phyloP scores from a whole-genome alignment of 441 rosid genomes.

The Erodium moschatum region DNA sequence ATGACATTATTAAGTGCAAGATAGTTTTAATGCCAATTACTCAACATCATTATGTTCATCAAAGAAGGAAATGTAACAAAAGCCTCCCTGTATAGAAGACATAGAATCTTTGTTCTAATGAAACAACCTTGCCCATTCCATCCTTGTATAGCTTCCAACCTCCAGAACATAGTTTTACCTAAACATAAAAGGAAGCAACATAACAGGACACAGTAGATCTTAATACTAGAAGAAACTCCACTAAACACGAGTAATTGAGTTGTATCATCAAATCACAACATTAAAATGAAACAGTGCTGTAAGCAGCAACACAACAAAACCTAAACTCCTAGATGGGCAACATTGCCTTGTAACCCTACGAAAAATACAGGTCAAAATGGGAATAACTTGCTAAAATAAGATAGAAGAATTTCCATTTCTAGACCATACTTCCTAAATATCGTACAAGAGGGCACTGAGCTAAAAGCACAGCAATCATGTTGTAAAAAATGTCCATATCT shows the following conservation, averaged over 20 bases:
- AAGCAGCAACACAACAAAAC: neutral
- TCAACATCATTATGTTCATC: neutral
- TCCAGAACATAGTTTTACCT: neutral
- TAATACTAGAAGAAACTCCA: neutral
- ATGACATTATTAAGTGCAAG: too few relatives aligned
- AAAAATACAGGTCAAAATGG: neutral
- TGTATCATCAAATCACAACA: neutral
- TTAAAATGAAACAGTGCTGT: neutral
- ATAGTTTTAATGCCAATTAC: neutral
- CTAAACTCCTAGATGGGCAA: neutral
- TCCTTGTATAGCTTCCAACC: neutral
- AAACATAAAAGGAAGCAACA: neutral
- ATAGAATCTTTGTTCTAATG: neutral
- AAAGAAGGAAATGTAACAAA: neutral
- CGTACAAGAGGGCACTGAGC: neutral
- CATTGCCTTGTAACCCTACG: too few relatives aligned
- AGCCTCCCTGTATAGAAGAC: neutral
- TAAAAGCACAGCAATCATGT: slow-evolving; percentile 27
- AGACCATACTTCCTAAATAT: slow-evolving; percentile 1
- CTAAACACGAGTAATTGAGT: neutral
- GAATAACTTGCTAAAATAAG: neutral
- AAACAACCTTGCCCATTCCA: neutral
- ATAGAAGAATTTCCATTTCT: neutral
- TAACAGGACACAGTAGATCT: too few relatives aligned
- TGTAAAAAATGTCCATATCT: slow-evolving; percentile 76